These are phyloP conservation scores for Clavispora fructus DNA, from an alignment of 805 yeast genomes.

Conservation along the genomic window DNA sequence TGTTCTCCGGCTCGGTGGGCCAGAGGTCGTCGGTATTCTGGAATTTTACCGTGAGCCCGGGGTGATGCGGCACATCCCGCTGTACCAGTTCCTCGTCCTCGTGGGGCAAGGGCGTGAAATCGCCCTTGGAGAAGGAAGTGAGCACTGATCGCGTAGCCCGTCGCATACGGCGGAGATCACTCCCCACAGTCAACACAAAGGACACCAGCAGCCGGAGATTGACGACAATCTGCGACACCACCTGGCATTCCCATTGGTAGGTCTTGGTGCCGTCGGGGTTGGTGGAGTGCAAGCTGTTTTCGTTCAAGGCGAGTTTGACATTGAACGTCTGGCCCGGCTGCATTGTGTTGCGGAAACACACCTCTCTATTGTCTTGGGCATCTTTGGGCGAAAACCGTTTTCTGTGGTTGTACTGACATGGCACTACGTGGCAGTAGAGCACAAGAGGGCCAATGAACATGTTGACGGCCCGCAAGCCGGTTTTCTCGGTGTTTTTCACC, in stretches of 20 bases:
- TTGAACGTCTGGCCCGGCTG: conserved; percentile 70
- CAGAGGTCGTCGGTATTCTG: conserved; percentile 29
- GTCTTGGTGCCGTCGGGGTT: conserved; percentile 13
- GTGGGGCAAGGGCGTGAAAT: conserved; percentile 4
- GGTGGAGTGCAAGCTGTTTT: conserved; percentile 27
- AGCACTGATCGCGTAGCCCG: conserved; percentile 22
- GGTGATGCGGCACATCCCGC: conserved; percentile 6
- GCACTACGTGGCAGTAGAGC: conserved; percentile 41
- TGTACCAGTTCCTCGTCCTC: conserved; percentile 9
- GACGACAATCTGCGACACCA: conserved; percentile 38
- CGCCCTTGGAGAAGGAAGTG: conserved; percentile 12
- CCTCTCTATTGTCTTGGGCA: conserved; percentile 22
- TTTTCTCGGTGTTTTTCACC: conserved; percentile 34
- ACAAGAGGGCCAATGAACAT: conserved; percentile 39
- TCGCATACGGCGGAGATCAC: conserved; percentile 28
- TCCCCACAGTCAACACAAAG: conserved; percentile 36
- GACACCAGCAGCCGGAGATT: conserved; percentile 25
- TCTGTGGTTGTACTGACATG: conserved; percentile 26
- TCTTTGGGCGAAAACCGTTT: conserved; percentile 20
- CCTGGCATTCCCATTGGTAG: conserved; percentile 35
- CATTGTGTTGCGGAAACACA: conserved; percentile 37
- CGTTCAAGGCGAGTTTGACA: conserved; percentile 47
- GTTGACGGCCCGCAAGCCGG: conserved; percentile 36
- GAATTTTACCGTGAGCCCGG: conserved; percentile 21
- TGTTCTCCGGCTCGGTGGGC: conserved; percentile 18